phyloP scores from a whole-genome alignment of 2,329 filamentous ascomycete genomes.

The Byssothecium circinans region DNA sequence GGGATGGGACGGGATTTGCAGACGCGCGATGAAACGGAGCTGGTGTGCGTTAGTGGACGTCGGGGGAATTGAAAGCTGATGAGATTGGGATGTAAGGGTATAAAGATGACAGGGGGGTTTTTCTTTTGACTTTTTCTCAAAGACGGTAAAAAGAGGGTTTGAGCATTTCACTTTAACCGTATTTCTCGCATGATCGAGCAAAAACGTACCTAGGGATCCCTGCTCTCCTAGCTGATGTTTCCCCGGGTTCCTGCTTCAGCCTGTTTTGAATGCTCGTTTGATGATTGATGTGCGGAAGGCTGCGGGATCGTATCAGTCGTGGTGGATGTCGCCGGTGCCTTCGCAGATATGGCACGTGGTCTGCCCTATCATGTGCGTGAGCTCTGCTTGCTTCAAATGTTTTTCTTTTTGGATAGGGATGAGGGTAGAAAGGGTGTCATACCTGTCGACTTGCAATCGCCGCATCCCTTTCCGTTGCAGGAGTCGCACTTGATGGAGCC shows the following conservation, averaged over 20 bases:
- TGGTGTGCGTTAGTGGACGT: no score
- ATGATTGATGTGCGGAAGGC: conserved; percentile 5
- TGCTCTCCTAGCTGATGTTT: conserved; percentile 15
- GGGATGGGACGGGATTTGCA: no score
- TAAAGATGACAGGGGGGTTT: no score
- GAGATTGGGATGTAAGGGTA: no score
- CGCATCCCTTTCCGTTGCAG: conserved; percentile 35
- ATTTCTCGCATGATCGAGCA: not conserved
- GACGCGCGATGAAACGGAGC: no score
- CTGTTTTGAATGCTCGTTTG: conserved; percentile 6
- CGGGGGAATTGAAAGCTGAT: no score
- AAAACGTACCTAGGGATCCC: conserved; percentile 18
- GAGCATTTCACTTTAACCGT: not conserved
- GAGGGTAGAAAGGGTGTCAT: no score
- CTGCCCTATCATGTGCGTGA: no score
- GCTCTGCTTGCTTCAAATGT: no score
- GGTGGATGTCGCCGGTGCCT: conserved; percentile 37
- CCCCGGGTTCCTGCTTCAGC: conserved; percentile 10
- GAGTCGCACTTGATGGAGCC: conserved; percentile 37
- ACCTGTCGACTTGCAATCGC: conserved; percentile 31
- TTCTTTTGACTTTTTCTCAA: not conserved
- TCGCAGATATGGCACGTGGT: conserved; percentile 37
- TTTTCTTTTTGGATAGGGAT: no score
- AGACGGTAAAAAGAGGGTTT: not conserved
- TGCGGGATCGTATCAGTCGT: conserved; percentile 22